A percentile compares a stretch with the other conserved stretches of the same genome.
Conservation (phyloP, 768 basidiomycete species). For the Amanita muscaria region DNA sequence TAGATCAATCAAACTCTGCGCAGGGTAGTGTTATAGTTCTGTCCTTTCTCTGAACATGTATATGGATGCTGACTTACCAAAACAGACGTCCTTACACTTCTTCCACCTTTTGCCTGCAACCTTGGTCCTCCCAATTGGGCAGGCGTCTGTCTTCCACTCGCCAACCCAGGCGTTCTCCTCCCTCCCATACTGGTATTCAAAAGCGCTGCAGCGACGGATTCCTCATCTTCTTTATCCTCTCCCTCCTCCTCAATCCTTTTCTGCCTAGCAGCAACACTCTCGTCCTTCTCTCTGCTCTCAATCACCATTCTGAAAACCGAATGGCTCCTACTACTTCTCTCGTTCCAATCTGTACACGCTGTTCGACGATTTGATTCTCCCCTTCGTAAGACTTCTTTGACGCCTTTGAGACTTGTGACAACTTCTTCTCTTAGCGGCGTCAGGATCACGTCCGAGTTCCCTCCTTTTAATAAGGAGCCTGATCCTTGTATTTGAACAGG, state of each 20-base stretch:
- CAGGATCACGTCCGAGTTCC: conserved; percentile 52
- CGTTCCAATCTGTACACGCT: conserved; percentile 98
- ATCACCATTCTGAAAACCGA: conserved; percentile 91
- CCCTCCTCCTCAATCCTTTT: conserved; percentile 21
- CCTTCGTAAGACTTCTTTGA: conserved; percentile 74
- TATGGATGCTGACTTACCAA: too few species aligned
- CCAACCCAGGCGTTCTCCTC: conserved; percentile 40
- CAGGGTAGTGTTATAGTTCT: too few species aligned
- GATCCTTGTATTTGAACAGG: conserved; percentile 72
- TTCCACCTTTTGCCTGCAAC: conserved; percentile 69
- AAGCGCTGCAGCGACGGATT: conserved; percentile 11
- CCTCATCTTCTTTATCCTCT: conserved; percentile 11
- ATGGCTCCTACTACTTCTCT: conserved; percentile 88
- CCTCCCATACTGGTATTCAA: conserved; percentile 9
- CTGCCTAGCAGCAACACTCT: conserved; percentile 22
- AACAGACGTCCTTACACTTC: conserved; percentile 71
- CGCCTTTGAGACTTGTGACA: conserved; percentile 82
- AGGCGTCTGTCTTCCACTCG: conserved; percentile 33
- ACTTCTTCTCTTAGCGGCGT: conserved; percentile 84
- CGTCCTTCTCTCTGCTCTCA: conserved; percentile 70
- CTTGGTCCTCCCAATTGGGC: conserved; percentile 35
- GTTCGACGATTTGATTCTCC: conserved; percentile 86
- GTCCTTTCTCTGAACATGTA: too few species aligned
- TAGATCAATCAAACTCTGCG: conserved; percentile 84
- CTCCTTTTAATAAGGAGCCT: too few species aligned